Conservation (phyloP, 805 yeast genomes). For the Teunomyces pallodes region DNA sequence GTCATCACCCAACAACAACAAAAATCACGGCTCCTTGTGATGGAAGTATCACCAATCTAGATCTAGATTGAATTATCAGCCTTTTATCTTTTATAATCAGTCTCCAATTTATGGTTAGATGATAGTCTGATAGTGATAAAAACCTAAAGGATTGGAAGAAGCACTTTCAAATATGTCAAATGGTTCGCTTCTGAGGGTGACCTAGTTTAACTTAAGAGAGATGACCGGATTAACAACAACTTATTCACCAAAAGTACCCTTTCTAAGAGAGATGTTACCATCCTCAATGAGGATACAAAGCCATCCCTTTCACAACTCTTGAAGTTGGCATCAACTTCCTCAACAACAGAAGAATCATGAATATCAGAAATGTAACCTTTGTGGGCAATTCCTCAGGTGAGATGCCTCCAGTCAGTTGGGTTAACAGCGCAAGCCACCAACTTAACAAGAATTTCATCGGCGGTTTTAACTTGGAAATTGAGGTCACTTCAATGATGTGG, state of each 20-base stretch:
- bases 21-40: slow-evolving; percentile 21
- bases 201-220: slow-evolving; percentile 28
- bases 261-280: slow-evolving; percentile 48
- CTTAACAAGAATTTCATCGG: slow-evolving; percentile 45
- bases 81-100: slow-evolving; percentile 12
- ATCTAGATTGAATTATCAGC: slow-evolving; percentile 20
- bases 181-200: slow-evolving; percentile 9
- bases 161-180: slow-evolving; percentile 60
- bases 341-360: slow-evolving; percentile 60
- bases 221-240: slow-evolving; percentile 35
- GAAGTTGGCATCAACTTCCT: slow-evolving; percentile 48
- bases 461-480: slow-evolving; percentile 30
- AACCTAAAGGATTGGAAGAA: slow-evolving; percentile 56
- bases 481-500: slow-evolving; percentile 15
- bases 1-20: slow-evolving; percentile 28
- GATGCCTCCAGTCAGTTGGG: slow-evolving; percentile 72
- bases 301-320: slow-evolving; percentile 39
- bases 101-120: slow-evolving; percentile 31
- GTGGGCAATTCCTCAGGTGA: slow-evolving; percentile 35
- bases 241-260: slow-evolving; percentile 63
- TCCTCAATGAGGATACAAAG: slow-evolving; percentile 49
- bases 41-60: slow-evolving; percentile 38
- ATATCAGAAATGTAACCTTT: slow-evolving; percentile 55
- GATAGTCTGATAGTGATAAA: slow-evolving; percentile 48
- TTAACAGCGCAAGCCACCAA: slow-evolving; percentile 56